Evolutionary conservation across 345 rosid genomes (phyloP).

Genomic region (Populus pruinosa): DNA sequence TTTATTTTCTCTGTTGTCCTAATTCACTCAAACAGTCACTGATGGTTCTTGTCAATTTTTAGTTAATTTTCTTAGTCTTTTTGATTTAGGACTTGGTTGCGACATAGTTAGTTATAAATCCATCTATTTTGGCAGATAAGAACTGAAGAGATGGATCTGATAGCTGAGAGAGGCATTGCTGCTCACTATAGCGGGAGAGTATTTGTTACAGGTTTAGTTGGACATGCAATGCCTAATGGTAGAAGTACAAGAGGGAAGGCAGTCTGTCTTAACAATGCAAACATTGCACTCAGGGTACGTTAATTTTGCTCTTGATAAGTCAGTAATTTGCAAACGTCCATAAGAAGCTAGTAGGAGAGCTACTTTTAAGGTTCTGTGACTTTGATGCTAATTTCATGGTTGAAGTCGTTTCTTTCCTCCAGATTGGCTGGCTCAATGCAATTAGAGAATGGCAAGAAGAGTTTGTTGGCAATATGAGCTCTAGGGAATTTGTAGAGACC

Average conservation of each 20-base stretch:
- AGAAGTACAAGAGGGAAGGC: slow-evolving; percentile 75
- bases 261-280: slow-evolving; percentile 82
- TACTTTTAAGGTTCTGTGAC: slow-evolving; percentile 17
- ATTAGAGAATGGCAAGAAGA: slow-evolving; percentile 99
- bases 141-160: slow-evolving; percentile 97
- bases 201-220: slow-evolving; percentile 68
- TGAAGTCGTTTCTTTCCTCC: slow-evolving; percentile 17
- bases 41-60: not conserved
- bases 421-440: slow-evolving; percentile 90
- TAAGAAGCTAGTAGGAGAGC: slow-evolving; percentile 3
- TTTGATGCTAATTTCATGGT: slow-evolving; percentile 24
- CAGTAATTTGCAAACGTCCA: slow-evolving; percentile 13
- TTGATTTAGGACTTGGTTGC: not conserved
- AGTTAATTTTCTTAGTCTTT: not conserved
- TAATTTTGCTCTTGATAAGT: slow-evolving; percentile 18
- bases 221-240: slow-evolving; percentile 57
- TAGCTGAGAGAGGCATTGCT: slow-evolving; percentile 97
- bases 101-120: not conserved
- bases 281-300: slow-evolving; percentile 88
- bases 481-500: slow-evolving; percentile 97
- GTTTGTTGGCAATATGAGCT: slow-evolving; percentile 98
- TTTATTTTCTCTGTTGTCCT: not conserved
- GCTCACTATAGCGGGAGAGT: slow-evolving; percentile 93
- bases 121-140: slow-evolving; percentile 57
- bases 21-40: not conserved